These are phyloP conservation scores for Aspergillus sp. DNA, from an alignment of 2,329 filamentous ascomycete genomes.

Conservation along the genomic window DNA sequence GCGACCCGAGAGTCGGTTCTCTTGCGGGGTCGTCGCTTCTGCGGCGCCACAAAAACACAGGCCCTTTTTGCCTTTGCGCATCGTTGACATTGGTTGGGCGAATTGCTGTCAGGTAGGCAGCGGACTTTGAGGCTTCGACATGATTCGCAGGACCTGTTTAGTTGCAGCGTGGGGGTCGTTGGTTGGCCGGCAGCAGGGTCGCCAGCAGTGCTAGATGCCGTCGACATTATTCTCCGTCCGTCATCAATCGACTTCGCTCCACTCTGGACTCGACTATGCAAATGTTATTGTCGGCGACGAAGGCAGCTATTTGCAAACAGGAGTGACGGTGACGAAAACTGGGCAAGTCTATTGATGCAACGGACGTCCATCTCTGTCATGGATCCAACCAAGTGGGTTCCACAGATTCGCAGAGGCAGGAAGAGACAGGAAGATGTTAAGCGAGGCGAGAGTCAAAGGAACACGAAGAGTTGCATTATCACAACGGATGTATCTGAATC, in stretches of 20 bases:
- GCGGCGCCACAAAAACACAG: slow-evolving; percentile 36
- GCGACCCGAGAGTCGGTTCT: slow-evolving; percentile 36
- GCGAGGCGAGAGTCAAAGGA: not conserved
- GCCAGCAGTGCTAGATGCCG: slow-evolving; percentile 19
- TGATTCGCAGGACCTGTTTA: slow-evolving; percentile 38
- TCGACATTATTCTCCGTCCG: slow-evolving; percentile 22
- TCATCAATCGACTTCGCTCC: not conserved
- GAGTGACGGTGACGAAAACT: not conserved
- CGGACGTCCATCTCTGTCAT: not conserved
- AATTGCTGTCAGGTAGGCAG: slow-evolving; percentile 30
- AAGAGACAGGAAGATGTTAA: not conserved
- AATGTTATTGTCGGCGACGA: not conserved
- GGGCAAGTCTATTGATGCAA: not conserved
- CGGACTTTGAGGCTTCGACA: slow-evolving; percentile 37
- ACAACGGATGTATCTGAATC: not conserved
- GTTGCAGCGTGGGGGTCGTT: slow-evolving; percentile 23
- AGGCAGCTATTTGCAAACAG: not conserved
- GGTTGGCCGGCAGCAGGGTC: slow-evolving; percentile 18
- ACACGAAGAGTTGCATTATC: not conserved
- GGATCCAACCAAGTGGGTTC: not conserved
- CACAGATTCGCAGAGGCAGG: not conserved
- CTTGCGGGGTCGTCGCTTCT: slow-evolving; percentile 35
- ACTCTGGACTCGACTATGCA: not conserved
- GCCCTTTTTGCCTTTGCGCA: slow-evolving; percentile 33
- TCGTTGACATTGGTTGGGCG: slow-evolving; percentile 35